Base-by-base conservation (phyloP, 2,329 filamentous ascomycete genomes). In the Acarospora socialis region DNA sequence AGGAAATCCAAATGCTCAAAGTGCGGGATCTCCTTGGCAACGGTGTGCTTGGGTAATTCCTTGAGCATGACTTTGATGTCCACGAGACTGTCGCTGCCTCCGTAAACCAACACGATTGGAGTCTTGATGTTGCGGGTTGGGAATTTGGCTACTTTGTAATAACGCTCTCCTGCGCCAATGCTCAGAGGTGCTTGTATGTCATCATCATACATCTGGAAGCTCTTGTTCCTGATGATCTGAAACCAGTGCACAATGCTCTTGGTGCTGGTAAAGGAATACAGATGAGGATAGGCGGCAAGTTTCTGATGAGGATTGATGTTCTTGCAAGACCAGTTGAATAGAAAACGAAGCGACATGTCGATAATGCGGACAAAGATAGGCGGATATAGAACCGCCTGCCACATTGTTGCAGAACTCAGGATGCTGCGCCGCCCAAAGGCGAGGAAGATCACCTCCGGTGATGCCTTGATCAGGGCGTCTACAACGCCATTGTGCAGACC, bases 181-280 rank as follows among this genome's bases (percentile, higher is more conserved):
- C 74, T 73, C 37, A 92, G 63, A 0, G 78, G 78, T 17, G 77
- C 77, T 35, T 84, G 80, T 1, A 90, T 70, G 46, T 95, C 87
- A 51, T 98, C 90, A 51, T 98, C 90, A 54, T 86, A 95, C 81
- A 98, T 94, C 55, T 98, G 90, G 55, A 98, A 95, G 16, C 75
- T 84, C 47, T 83, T 81, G 48, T 87, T 94, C 42, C 90, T 78
- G 47, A 98, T 98, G 51, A 98, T 94, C 52, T 98, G 90, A 54
- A 98, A 98, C 90, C 90, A 98, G 52, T 98, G 90, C 0, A 98
- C 90, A 6, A 98, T 84, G 13, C 78, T 86, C 58, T 98, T 98
- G 35, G 84, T 93, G 52, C 82, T 92, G 0, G 87, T 94, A 53
- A 87, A 95, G 0, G 86, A 94, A 60, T 93, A 98, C 0, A 98